A percentile compares a stretch with the other conserved stretches of the same genome.
phyloP scores from a whole-genome alignment of 2,329 filamentous ascomycete genomes.

The Colletotrichum graminicola region DNA sequence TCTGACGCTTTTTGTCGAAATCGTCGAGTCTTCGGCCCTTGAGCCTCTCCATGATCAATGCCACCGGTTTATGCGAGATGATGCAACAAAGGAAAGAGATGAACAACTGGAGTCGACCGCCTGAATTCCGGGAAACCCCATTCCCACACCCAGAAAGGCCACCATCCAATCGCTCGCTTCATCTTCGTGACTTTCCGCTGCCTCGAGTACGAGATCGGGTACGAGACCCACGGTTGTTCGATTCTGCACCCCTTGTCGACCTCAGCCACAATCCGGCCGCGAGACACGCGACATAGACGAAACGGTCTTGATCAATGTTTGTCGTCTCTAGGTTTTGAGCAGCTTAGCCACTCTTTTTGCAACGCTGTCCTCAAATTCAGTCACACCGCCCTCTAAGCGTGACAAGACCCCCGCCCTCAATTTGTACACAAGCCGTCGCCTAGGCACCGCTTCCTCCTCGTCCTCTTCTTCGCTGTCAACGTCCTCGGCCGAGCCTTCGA shows the following conservation, averaged over 20 bases:
- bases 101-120: slow-evolving; percentile 11
- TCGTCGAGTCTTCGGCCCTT: slow-evolving; percentile 15
- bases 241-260: neutral
- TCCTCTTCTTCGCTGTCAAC: slow-evolving; percentile 56
- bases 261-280: neutral
- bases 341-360: slow-evolving; percentile 68
- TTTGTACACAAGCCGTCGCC: slow-evolving; percentile 70
- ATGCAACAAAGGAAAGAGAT: neutral
- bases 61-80: neutral
- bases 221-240: neutral
- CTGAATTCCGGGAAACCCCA: slow-evolving; percentile 7
- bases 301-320: neutral
- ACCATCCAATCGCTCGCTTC: neutral
- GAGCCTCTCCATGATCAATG: neutral
- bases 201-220: slow-evolving; percentile 4
- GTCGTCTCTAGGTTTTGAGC: slow-evolving; percentile 43
- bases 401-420: slow-evolving; percentile 69
- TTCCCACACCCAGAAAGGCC: slow-evolving; percentile 1
- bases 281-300: neutral
- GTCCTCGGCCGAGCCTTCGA: slow-evolving; percentile 70
- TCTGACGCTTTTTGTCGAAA: neutral
- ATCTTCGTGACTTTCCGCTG: neutral
- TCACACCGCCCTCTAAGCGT: slow-evolving; percentile 69
- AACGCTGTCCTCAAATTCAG: slow-evolving; percentile 73
- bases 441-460: slow-evolving; percentile 55